phyloP scores from a whole-genome alignment of 257 asterid genomes.

The Cinchona pubescens region DNA sequence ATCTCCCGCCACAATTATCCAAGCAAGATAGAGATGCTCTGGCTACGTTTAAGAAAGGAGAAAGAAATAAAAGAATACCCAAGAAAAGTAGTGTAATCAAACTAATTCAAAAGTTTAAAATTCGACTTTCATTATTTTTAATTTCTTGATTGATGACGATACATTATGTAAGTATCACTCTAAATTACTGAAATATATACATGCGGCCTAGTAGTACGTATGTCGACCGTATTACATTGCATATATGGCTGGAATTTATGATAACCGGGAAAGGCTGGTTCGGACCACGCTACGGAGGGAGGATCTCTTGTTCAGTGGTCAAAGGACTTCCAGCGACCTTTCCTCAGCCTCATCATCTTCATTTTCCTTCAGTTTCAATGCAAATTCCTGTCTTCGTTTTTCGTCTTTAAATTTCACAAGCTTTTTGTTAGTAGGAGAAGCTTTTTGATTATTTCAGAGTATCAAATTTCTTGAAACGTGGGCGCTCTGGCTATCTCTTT shows the following conservation, averaged over 20 bases:
- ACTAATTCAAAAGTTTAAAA: no score
- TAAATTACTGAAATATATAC: no score
- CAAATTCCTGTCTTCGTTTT: neutral
- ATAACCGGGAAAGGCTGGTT: conserved; percentile 14
- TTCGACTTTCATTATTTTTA: no score
- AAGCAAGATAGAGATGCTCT: no score
- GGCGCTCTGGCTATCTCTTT: neutral
- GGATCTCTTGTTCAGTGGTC: neutral
- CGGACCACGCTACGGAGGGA: conserved; percentile 9
- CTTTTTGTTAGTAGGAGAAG: neutral
- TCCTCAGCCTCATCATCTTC: neutral
- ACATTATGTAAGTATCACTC: no score
- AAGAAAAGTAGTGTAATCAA: no score
- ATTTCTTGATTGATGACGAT: no score
- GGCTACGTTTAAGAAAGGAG: no score
- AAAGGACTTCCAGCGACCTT: conserved; percentile 6
- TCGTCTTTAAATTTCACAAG: neutral
- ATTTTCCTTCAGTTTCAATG: neutral
- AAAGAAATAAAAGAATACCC: no score
- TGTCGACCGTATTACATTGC: no score
- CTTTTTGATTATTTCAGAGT: neutral
- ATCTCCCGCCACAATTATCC: no score
- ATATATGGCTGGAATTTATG: neutral
- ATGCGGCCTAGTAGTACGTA: no score
- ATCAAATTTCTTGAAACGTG: neutral